phyloP scores from a whole-genome alignment of 2,329 filamentous ascomycete species.

The Curvularia lunata region DNA sequence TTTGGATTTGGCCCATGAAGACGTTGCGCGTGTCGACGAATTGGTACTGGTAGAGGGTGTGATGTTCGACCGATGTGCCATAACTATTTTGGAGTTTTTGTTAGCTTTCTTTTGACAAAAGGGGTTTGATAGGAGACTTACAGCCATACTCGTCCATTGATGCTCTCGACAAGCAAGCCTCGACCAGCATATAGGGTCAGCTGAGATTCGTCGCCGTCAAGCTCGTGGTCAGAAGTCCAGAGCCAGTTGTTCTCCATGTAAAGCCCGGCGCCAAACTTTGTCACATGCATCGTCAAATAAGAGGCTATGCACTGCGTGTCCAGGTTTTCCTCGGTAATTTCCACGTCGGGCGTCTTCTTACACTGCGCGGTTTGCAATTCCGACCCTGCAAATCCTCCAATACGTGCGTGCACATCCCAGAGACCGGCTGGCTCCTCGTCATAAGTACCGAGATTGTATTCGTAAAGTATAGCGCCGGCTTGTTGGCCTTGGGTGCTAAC shows the following conservation, averaged over 20 bases:
- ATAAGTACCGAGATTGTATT: conserved; percentile 70
- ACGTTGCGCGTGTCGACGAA: conserved; percentile 77
- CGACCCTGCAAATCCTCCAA: conserved; percentile 81
- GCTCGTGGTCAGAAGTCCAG: conserved; percentile 84
- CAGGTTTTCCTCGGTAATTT: conserved; percentile 56
- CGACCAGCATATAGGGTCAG: conserved; percentile 87
- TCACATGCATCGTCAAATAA: conserved; percentile 62
- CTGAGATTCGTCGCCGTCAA: conserved; percentile 70
- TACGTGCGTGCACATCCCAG: conserved; percentile 87
- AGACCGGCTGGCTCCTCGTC: conserved; percentile 70
- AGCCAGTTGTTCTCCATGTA: conserved; percentile 93
- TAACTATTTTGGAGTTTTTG: conserved; percentile 50
- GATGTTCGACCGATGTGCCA: conserved; percentile 71
- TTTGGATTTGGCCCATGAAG: conserved; percentile 84
- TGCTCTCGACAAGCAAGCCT: conserved; percentile 73
- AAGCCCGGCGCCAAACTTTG: conserved; percentile 60
- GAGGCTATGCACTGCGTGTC: conserved; percentile 73
- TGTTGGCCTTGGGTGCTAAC: conserved; percentile 71
- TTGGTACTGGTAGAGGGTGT: conserved; percentile 78
- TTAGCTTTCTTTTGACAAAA: conserved; percentile 11
- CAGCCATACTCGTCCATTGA: conserved; percentile 49
- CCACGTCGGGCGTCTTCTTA: conserved; percentile 71
- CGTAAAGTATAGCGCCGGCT: conserved; percentile 71
- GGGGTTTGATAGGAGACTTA: conserved; percentile 43
- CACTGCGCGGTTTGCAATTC: conserved; percentile 78